phyloP scores from a whole-genome alignment of 1,139 yeast genomes.

The Suhomyces panamericanus region DNA sequence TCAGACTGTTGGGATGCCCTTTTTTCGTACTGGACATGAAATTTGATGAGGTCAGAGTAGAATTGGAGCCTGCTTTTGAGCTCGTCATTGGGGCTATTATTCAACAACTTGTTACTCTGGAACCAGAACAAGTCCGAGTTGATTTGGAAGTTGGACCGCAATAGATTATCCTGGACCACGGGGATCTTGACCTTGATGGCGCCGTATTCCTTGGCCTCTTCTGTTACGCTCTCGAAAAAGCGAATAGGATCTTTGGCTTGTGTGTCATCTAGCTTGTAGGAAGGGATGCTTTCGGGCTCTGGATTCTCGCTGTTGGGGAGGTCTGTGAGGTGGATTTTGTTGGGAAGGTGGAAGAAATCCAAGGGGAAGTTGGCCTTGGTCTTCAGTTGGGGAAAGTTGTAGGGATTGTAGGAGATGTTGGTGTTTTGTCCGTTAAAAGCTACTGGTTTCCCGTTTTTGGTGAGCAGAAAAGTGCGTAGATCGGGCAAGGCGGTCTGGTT shows the following conservation, averaged over 20 bases:
- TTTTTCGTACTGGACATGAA: conserved; percentile 24
- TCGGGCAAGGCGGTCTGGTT: conserved; percentile 32
- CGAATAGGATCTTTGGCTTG: conserved; percentile 52
- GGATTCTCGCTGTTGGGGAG: conserved; percentile 15
- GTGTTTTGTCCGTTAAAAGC: conserved; percentile 31
- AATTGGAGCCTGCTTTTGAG: conserved; percentile 31
- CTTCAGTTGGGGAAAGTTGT: conserved; percentile 43
- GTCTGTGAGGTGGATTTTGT: conserved; percentile 27
- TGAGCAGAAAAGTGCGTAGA: conserved; percentile 25
- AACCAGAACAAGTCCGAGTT: conserved; percentile 55
- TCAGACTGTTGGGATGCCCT: neutral
- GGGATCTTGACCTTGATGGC: conserved; percentile 75
- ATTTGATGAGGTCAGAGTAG: conserved; percentile 31
- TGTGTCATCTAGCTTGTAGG: conserved; percentile 43
- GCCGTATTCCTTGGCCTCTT: conserved; percentile 56
- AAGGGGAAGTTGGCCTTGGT: conserved; percentile 42
- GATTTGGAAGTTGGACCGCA: conserved; percentile 33
- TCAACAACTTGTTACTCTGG: conserved; percentile 44
- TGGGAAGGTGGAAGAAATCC: conserved; percentile 35
- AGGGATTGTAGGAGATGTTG: conserved; percentile 45
- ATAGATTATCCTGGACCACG: conserved; percentile 35
- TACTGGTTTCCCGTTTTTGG: conserved; percentile 21
- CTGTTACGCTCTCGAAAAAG: conserved; percentile 49
- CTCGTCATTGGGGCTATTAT: conserved; percentile 33
- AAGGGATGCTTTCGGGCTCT: conserved; percentile 22